These are phyloP conservation scores for Pythium periplocum DNA, from an alignment of 352 stramenopile genomes.

Conservation along the genomic window DNA sequence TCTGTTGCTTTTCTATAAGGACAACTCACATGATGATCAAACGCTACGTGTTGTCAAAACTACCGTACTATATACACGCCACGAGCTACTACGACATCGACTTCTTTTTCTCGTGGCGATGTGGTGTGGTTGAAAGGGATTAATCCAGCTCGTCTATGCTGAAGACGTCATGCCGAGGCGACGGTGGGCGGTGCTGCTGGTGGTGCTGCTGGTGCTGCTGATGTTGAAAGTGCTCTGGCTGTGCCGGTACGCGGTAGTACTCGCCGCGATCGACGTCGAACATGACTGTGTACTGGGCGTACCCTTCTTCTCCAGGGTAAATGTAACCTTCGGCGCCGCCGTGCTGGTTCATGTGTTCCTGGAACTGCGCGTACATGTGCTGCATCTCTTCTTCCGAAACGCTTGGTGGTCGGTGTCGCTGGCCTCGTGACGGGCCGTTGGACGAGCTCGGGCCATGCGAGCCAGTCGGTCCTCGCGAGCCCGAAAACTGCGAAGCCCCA, in stretches of 20 bases:
- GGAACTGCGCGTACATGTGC: constrained; percentile 16
- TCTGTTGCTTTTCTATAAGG: no score
- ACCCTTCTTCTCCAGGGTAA: not conserved
- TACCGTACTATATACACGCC: no score
- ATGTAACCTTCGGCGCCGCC: not conserved
- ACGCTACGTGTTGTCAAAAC: no score
- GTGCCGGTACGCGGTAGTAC: constrained; percentile 11
- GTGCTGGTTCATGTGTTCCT: constrained; percentile 16
- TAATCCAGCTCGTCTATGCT: constrained; percentile 58
- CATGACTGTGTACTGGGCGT: constrained; percentile 4
- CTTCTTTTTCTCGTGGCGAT: no score
- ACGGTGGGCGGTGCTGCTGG: not conserved
- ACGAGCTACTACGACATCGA: no score
- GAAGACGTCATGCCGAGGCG: constrained; percentile 30
- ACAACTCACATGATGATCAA: no score
- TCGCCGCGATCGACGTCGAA: constrained; percentile 12
- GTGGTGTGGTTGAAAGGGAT: not conserved
- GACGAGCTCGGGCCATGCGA: not conserved
- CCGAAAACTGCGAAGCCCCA: not conserved
- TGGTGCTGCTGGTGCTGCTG: not conserved
- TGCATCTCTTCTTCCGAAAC: constrained; percentile 9
- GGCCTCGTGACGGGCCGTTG: not conserved
- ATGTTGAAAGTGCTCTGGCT: no score
- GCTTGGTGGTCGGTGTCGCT: not conserved
- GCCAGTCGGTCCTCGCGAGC: not conserved